Percentiles rank a stretch among this genome's conserved stretches.
Conservation (phyloP, 352 stramenopile species). For the Peronospora destructor region DNA sequence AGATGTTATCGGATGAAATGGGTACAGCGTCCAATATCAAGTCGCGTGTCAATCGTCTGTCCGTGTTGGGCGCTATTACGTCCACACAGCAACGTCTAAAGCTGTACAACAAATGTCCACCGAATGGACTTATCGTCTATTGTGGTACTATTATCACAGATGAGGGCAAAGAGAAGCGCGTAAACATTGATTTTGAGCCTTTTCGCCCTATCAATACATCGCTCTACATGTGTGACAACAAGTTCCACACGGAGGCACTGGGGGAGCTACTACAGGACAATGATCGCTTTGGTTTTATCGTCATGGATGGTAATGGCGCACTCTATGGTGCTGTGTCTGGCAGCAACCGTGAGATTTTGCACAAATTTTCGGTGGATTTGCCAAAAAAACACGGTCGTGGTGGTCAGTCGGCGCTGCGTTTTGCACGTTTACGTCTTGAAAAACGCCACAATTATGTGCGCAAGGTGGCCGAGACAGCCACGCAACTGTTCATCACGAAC, state of each 20-base stretch:
- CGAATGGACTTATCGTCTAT: conserved; percentile 98
- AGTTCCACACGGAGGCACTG: conserved; percentile 98
- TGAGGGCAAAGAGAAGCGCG: conserved; percentile 98
- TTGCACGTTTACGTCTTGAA: conserved; percentile 98
- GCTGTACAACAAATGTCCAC: conserved; percentile 95
- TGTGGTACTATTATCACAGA: conserved; percentile 99
- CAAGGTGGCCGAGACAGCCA: conserved; percentile 97
- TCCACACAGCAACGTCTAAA: conserved; percentile 99
- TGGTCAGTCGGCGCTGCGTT: conserved; percentile 99
- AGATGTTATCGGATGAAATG: conserved; percentile 99
- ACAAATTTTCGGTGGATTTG: conserved; percentile 96
- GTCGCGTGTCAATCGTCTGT: conserved; percentile 97
- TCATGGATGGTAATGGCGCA: conserved; percentile 99
- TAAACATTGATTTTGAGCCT: conserved; percentile 99
- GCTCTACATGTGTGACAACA: conserved; percentile 99
- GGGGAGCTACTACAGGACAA: conserved; percentile 98
- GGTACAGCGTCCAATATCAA: conserved; percentile 99
- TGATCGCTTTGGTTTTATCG: conserved; percentile 98
- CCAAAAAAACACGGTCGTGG: conserved; percentile 99
- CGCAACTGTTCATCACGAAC: conserved; percentile 98
- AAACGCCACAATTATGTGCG: conserved; percentile 99
- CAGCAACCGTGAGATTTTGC: conserved; percentile 88
- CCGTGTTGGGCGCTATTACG: conserved; percentile 97
- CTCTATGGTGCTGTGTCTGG: conserved; percentile 97
- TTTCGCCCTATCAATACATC: conserved; percentile 99